Evolutionary conservation across 2,329 filamentous ascomycete genomes (phyloP), one percentile per base, ranked within the genome.

Genomic region (Talaromyces sp.): DNA sequence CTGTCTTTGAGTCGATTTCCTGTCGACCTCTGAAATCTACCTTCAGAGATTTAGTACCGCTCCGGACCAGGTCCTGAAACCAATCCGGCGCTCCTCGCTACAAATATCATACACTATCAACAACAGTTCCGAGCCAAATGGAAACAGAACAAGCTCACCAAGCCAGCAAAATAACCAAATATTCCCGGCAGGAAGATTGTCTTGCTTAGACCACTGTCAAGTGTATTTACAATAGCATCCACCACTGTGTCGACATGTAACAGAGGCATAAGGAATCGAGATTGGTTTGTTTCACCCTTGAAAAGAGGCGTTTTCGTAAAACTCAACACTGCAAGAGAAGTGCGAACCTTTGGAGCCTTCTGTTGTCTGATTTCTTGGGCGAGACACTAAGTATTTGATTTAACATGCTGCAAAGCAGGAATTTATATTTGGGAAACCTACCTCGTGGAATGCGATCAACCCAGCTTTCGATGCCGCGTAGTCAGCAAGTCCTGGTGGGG

Each of bases 271-370:
- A 69, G 32, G 29, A 69, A 69, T 8, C n/a, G 53, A 2, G 62
- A 61, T 38, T 69, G 66, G 27, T 69, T 68, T 21, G 64, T 65
- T 46, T 69, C 62, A 1, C 66, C 67, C 31, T 67, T 67, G 27
- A 69, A 69, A 2, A 69, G 55, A 1, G 66, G 67, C 2, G 68
- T 68, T 27, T 65, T 66, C 1, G 67, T 69, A 38, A 69, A 69
- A 29, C 67, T 64, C 26, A 69, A 55, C 8, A 69, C 63, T 0
- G 59, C 58, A 21, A 69, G 50, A 1, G 67, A 68, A 3, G 64
- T 66, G 54, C 66, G 64, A 31, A 69, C 61, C 59, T 52, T 65
- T 27, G 43, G 24, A 10, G 62, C 59, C 35, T 60, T 60, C 5
- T 31, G 38, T 14, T 11, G 27, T 19, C 46, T 32, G 24, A 68